Evolutionary conservation across 2,329 filamentous ascomycete genomes (phyloP).

Genomic region (Fusarium goolgardi): DNA sequence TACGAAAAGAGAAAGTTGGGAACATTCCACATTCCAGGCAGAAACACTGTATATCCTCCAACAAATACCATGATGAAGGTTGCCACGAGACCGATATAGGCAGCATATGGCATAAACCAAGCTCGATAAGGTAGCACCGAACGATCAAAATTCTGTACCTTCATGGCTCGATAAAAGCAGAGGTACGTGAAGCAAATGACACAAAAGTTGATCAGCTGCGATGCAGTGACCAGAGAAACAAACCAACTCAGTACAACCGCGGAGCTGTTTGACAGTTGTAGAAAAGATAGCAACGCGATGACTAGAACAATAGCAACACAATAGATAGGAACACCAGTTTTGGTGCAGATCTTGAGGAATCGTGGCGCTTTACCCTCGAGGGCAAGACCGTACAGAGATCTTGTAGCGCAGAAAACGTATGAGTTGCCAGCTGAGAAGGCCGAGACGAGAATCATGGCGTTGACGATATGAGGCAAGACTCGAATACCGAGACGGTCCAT

Average conservation of each 20-base stretch:
- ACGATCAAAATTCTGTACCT: conserved; percentile 75
- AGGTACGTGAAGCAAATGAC: conserved; percentile 78
- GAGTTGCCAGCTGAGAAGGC: conserved; percentile 76
- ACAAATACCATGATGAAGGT: conserved; percentile 79
- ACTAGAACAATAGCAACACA: conserved; percentile 74
- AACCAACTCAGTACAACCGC: conserved; percentile 79
- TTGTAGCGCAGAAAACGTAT: conserved; percentile 72
- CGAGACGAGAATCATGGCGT: conserved; percentile 76
- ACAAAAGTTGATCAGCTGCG: conserved; percentile 78
- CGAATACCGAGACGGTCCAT: conserved; percentile 74
- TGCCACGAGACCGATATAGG: conserved; percentile 72
- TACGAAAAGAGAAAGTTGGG: conserved; percentile 78
- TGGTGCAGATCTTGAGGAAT: conserved; percentile 70
- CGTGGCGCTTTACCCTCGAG: conserved; percentile 74
- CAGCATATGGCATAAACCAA: conserved; percentile 76
- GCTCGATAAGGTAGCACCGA: conserved; percentile 77
- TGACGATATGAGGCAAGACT: conserved; percentile 76
- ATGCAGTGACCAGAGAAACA: conserved; percentile 75
- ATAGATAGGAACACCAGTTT: conserved; percentile 77
- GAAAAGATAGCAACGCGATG: conserved; percentile 77
- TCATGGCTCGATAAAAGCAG: conserved; percentile 75
- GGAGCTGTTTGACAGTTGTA: conserved; percentile 74
- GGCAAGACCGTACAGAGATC: conserved; percentile 75
- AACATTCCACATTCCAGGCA: conserved; percentile 74
- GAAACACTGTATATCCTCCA: conserved; percentile 80